Evolutionary conservation across 345 rosid genomes (phyloP).

Genomic region (Arabis alpina): DNA sequence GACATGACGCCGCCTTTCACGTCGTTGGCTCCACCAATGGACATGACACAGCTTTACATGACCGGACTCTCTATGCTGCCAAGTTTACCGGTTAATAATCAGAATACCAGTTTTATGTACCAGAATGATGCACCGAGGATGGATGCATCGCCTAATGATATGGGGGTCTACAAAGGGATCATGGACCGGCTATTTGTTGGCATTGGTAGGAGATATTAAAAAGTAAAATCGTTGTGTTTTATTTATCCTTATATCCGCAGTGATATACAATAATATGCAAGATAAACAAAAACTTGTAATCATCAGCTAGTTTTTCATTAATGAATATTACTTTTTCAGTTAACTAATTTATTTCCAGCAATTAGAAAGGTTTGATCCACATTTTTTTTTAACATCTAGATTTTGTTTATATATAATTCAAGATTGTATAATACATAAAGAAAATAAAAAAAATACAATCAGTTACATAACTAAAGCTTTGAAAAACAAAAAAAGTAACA

Average conservation of each 20-base stretch:
- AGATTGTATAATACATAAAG: too few species aligned
- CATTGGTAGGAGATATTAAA: neutral
- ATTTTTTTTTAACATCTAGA: too few species aligned
- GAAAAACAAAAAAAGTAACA: too few species aligned
- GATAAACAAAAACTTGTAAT: neutral
- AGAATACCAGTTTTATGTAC: neutral
- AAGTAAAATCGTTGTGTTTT: neutral
- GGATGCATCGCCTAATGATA: neutral
- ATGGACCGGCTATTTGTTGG: neutral
- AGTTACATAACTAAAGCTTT: too few species aligned
- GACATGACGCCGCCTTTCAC: neutral
- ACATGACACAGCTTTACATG: slow-evolving; percentile 4
- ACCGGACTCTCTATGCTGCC: slow-evolving; percentile 31
- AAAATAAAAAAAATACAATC: too few species aligned
- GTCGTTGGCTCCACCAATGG: neutral
- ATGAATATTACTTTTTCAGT: neutral
- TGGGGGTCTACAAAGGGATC: slow-evolving; percentile 18
- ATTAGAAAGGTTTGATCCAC: too few species aligned
- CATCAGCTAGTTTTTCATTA: neutral
- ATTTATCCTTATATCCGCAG: neutral
- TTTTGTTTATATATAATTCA: too few species aligned
- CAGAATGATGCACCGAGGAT: slow-evolving; percentile 20
- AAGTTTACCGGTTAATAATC: slow-evolving; percentile 10
- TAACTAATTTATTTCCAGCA: too few species aligned
- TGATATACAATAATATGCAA: neutral